Base-by-base conservation (phyloP, 2,329 filamentous ascomycete species). In the Botrytis fragariae region DNA sequence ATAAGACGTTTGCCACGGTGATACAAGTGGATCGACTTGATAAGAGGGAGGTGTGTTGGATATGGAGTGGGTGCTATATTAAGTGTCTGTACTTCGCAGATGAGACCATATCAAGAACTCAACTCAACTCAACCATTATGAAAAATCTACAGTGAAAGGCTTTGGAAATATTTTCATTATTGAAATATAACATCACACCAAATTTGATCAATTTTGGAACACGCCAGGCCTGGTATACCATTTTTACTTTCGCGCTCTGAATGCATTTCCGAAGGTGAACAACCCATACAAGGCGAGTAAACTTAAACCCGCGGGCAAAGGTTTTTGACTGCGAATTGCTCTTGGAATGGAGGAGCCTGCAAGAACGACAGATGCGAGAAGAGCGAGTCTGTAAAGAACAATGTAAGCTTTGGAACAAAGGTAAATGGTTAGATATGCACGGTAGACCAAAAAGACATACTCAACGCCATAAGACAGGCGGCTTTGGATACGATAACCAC, bases 321-420 rank as follows among this genome's bases (percentile, higher is more conserved):
- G 93, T 87, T 98, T 99, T 78, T 88, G 86, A 60, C 91, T 88
- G 82, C 90, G 93, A 80, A 99, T 90, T 7, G 94, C 96, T 70
- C 96, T 88, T 20, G 96, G 96, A 74, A 98, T 91, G 2, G 93
- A 92, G 60, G 92, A 92, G 32, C 94, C 94, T 60, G 88, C 95
- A 51, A 99, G 87, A 39, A 98, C 84, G n/a, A 94, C 79, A 0
- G 93, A 97, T 7, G 96, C 96, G 61, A 98, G 86, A 16, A 99
- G 87, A n/a, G 92, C 93, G 61, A 97, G 85, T 83, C 71, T 72
- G 32, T 42, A 60, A 32, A 48, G 39, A 44, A 61, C 39, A 42
- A 18, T 14, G 61, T 72, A 42, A 72, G 63, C 65, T 35, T 48
- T 51, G 45, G 25, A 57, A 42, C 35, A 29, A 65, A 57, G 48